phyloP scores from a whole-genome alignment of 1,284 basidiomycete species.

The Amylostereum chailletii region DNA sequence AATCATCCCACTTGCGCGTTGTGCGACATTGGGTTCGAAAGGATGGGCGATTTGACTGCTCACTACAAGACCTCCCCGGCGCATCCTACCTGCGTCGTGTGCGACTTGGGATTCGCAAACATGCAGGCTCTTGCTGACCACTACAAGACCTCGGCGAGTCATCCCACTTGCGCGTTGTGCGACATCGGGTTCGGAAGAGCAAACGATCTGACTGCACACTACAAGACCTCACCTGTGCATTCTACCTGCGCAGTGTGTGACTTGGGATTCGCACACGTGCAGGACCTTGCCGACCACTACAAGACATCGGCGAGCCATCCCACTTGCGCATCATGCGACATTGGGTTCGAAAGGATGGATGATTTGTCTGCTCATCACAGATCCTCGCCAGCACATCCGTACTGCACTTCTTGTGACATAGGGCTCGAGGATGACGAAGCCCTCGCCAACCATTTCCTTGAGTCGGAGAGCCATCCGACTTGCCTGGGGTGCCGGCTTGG shows the following conservation, averaged over 20 bases:
- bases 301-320: constrained; percentile 1
- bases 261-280: constrained; percentile 1
- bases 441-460: neutral
- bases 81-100: neutral
- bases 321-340: too few relatives aligned
- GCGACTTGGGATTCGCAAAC: neutral
- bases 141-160: constrained; percentile 8
- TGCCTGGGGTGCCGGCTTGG: neutral
- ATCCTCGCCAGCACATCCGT: neutral
- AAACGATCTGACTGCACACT: too few relatives aligned
- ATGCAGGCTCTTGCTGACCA: constrained; percentile 9
- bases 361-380: too few relatives aligned
- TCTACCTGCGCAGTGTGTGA: neutral
- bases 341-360: too few relatives aligned
- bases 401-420: neutral
- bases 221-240: neutral
- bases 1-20: constrained; percentile 5
- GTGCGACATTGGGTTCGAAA: constrained; percentile 12
- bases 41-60: constrained; percentile 4
- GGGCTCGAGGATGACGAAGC: neutral
- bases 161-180: too few relatives aligned
- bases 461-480: neutral
- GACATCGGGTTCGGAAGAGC: too few relatives aligned
- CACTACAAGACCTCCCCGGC: constrained; percentile 3
- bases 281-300: constrained; percentile 6